Evolutionary conservation across 805 yeast species (phyloP), one percentile per base, ranked within the genome.

Genomic region (Limtongia smithiae): DNA sequence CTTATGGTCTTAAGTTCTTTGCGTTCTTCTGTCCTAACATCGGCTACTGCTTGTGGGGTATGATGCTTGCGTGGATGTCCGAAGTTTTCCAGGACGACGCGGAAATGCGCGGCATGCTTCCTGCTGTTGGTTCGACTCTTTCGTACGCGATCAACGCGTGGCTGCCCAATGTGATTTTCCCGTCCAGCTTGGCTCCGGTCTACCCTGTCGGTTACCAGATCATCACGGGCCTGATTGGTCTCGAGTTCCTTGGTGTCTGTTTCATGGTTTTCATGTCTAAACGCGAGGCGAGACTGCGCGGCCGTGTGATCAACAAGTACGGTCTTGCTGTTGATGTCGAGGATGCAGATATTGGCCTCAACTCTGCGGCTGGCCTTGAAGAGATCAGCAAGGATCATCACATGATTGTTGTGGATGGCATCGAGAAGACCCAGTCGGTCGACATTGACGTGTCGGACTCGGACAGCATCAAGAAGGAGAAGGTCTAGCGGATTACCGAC

Each of bases 131-230:
- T 21, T 66, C 67, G 30, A 62, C 67, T 2, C 45, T 66, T 41
- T 56, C 68, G 2, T 66, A 61, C 50, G 63, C 68, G 5, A 59
- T 68, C 37, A 63, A 61, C 46, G 68, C 72, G 12, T 67, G 69
- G 68, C 43, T 68, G 27, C 72, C 71, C 37, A 52, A 65, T 4
- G 57, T 65, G 18, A 55, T 68, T 30, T 68, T 59, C 55, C 68
- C 69, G 21, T 62, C 71, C 20, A 57, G 61, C 31, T 57, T 63
- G n/a, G 71, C 71, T 2, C 71, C 71, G 21, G 55, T 53, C 38
- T 68, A 65, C 51, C 60, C 58, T 18, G 58, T 61, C 31, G 71
- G 70, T 22, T 68, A 68, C 46, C 69, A 64, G 51, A 55, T 64
- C 18, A 46, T 53, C 31, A 53, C 60, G 15, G 64, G 64, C 2